Evolutionary conservation across 805 yeast species (phyloP).

Genomic region (Starmerella etchellsii): DNA sequence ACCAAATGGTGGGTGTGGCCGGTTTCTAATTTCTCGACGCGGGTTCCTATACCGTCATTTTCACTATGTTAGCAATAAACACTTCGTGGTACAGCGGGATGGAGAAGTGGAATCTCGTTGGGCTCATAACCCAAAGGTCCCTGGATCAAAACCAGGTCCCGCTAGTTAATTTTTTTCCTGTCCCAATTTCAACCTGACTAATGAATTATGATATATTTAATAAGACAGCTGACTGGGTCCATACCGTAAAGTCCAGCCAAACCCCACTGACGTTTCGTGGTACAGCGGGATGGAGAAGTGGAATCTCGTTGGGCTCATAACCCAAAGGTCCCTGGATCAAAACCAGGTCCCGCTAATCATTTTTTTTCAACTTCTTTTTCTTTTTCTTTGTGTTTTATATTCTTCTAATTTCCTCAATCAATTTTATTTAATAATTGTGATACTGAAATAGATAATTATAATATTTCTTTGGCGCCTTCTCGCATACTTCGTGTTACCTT

Average conservation of each 20-base stretch:
- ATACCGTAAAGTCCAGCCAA: too few species aligned
- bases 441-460: too few species aligned
- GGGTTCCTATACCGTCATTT: too few species aligned
- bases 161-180: constrained; percentile 1
- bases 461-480: not conserved
- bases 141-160: constrained; percentile 16
- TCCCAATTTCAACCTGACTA: too few species aligned
- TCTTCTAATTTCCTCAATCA: not conserved
- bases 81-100: constrained; percentile 6
- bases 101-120: constrained; percentile 14
- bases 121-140: constrained; percentile 18
- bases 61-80: not conserved
- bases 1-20: too few species aligned
- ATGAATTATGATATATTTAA: too few species aligned
- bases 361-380: not conserved
- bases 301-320: constrained; percentile 16
- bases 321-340: constrained; percentile 17
- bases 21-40: too few species aligned
- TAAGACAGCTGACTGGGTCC: too few species aligned
- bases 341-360: constrained; percentile 10
- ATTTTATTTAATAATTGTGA: not conserved
- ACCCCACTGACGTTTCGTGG: too few species aligned
- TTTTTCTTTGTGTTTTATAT: not conserved
- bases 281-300: constrained; percentile 13
- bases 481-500: too few species aligned